Evolutionary conservation across 306 rosid species (phyloP), one percentile per base, ranked within the genome.

Genomic region (Casuarina equisetifolia): DNA sequence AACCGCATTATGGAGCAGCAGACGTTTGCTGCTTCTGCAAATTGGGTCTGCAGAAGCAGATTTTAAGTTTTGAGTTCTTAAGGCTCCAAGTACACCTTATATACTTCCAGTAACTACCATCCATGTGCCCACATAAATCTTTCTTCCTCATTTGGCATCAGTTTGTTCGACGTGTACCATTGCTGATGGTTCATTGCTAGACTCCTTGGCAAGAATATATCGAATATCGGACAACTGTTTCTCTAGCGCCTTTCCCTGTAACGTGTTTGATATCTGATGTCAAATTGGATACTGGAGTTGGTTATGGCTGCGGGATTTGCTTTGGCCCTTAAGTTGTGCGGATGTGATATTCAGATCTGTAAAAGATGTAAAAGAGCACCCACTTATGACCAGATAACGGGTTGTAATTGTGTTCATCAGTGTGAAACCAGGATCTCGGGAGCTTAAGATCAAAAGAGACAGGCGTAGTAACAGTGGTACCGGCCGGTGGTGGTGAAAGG

Each of bases 201-300:
- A 40, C 17, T 13, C 50, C 43, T 40, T 38, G 2, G 19, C 70
- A 64, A 64, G 71, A 40, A 42, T 43, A 1, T 42, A 3, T 42
- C 50, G 42, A 16, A 42, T 19, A 67, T 67, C 64, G 8, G 64
- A 58, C 20, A 39, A 58, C 20, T 25, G 64, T 8, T 58, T 55
- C 19, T 25, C 36, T 55, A 3, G 62, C 20, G 9, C 19, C 48
- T 44, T 32, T 58, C 42, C 0, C 36, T 40, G 71, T 49, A 67
- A 67, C 25, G 9, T 67, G 2, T 67, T 40, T 42, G 46, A 67
- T 42, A 16, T 17, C 71, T 67, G 71, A 42, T 6, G 46, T 10
- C 71, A 17, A 25, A 67, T 67, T 12, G 17, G 71, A 67, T 67
- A 6, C 49, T 40, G 71, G 49, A 66, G 71, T 17, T 66, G 50